phyloP scores from a whole-genome alignment of 306 rosid species.

The Casuarina cunninghamiana region DNA sequence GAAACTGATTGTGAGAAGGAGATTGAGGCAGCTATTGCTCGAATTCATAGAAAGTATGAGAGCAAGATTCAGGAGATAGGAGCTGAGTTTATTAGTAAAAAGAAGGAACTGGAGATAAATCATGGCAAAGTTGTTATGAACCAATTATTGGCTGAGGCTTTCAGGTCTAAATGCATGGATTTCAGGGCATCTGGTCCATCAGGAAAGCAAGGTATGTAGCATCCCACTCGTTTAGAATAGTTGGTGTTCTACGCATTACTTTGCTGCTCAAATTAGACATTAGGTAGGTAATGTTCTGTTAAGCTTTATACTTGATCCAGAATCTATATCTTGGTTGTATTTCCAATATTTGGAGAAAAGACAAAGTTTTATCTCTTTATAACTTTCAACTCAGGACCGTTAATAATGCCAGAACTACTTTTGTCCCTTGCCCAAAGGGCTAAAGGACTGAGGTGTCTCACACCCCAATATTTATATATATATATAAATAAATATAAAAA shows the following conservation, averaged over 20 bases:
- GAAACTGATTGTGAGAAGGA: slow-evolving; percentile 60
- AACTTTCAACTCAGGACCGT: neutral
- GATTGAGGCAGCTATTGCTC: slow-evolving; percentile 41
- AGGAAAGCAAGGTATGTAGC: slow-evolving; percentile 56
- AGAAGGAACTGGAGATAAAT: slow-evolving; percentile 46
- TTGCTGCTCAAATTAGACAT: neutral
- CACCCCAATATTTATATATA: too few species aligned
- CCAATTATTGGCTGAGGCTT: slow-evolving; percentile 63
- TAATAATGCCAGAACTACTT: too few species aligned
- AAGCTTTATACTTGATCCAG: neutral
- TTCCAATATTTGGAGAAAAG: too few species aligned
- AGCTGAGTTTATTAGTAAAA: slow-evolving; percentile 34
- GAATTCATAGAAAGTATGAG: slow-evolving; percentile 59
- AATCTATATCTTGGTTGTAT: neutral
- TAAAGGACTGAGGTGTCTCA: too few species aligned
- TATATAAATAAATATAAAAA: too few species aligned
- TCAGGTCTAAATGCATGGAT: slow-evolving; percentile 48
- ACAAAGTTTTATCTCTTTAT: neutral
- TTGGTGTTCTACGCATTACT: neutral
- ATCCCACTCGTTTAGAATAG: slow-evolving; percentile 4
- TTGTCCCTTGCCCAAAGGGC: too few species aligned
- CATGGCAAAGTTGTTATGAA: slow-evolving; percentile 40
- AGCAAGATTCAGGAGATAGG: slow-evolving; percentile 45
- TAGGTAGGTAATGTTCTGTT: neutral
- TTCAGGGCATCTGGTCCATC: slow-evolving; percentile 25